Percentiles rank a stretch among this genome's conserved stretches.
Conservation (phyloP, 2,329 filamentous ascomycete species). For the Aspergillus novoparasiticus region DNA sequence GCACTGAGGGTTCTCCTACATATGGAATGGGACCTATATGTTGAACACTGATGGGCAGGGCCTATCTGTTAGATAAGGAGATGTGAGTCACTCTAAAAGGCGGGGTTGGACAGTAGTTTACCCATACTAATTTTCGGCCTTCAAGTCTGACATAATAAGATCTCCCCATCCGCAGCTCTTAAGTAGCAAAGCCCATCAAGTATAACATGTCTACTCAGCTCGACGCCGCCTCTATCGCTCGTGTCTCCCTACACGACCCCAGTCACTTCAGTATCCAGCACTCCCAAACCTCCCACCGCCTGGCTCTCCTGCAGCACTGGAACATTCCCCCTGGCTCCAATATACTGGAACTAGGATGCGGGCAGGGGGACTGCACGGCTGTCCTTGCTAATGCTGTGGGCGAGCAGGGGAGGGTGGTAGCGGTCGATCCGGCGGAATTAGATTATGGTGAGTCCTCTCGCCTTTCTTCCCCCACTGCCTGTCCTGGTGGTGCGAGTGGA, state of each 20-base stretch:
- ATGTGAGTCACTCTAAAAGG: neutral
- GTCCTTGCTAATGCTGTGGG: slow-evolving; percentile 55
- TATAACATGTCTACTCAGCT: neutral
- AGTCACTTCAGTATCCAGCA: neutral
- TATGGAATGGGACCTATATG: neutral
- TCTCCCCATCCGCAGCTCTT: neutral
- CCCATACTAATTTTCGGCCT: neutral
- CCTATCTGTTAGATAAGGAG: neutral
- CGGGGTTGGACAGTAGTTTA: neutral
- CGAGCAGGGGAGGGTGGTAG: slow-evolving; percentile 49
- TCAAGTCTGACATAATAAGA: neutral
- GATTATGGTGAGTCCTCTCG: slow-evolving; percentile 47
- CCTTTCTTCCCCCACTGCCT: neutral
- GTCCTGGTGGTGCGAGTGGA: neutral
- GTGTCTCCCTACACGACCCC: neutral
- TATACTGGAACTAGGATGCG: slow-evolving; percentile 62
- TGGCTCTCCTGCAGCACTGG: neutral
- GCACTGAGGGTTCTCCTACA: no score
- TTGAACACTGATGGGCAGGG: neutral
- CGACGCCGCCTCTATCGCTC: neutral
- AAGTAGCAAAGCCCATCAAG: neutral
- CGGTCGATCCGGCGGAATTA: slow-evolving; percentile 55
- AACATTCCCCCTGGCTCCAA: slow-evolving; percentile 27
- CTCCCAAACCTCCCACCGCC: neutral
- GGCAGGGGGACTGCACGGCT: slow-evolving; percentile 60